phyloP scores from a whole-genome alignment of 2,329 filamentous ascomycete genomes.

The Hypoxylon sp. region DNA sequence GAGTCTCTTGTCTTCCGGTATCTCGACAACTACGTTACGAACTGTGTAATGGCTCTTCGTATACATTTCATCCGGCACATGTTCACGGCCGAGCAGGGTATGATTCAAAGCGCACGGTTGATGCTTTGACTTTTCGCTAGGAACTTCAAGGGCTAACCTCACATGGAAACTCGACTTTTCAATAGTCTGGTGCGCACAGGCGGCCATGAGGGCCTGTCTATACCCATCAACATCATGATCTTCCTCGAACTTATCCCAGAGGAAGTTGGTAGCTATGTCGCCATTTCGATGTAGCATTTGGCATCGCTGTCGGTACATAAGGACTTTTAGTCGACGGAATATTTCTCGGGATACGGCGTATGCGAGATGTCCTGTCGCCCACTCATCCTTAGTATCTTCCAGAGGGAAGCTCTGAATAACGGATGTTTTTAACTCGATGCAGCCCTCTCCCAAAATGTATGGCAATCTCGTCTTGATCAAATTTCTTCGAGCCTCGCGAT shows the following conservation, averaged over 20 bases:
- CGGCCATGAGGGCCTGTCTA: conserved; percentile 42
- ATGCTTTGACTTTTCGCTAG: conserved; percentile 43
- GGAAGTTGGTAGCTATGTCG: conserved; percentile 11
- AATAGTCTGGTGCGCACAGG: conserved; percentile 45
- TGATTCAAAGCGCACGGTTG: conserved; percentile 22
- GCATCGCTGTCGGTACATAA: conserved; percentile 25
- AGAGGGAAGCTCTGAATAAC: not conserved
- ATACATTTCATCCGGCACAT: conserved; percentile 39
- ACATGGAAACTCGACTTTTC: conserved; percentile 41
- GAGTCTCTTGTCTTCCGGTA: conserved; percentile 7
- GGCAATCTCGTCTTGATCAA: conserved; percentile 28
- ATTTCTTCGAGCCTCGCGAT: conserved; percentile 14
- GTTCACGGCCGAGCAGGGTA: not conserved
- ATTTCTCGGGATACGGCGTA: conserved; percentile 48
- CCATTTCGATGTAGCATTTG: too few relatives aligned
- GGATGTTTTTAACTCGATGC: conserved; percentile 28
- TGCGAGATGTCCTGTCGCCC: conserved; percentile 45
- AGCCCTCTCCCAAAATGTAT: conserved; percentile 39
- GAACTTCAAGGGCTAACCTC: conserved; percentile 47
- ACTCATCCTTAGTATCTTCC: conserved; percentile 12
- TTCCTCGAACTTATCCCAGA: conserved; percentile 45
- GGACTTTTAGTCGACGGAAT: conserved; percentile 45
- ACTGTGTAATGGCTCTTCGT: not conserved
- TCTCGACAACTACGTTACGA: not conserved
- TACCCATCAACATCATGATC: conserved; percentile 44